Evolutionary conservation across 805 yeast species (phyloP).

Genomic region (Suhomyces tanzawaensis): DNA sequence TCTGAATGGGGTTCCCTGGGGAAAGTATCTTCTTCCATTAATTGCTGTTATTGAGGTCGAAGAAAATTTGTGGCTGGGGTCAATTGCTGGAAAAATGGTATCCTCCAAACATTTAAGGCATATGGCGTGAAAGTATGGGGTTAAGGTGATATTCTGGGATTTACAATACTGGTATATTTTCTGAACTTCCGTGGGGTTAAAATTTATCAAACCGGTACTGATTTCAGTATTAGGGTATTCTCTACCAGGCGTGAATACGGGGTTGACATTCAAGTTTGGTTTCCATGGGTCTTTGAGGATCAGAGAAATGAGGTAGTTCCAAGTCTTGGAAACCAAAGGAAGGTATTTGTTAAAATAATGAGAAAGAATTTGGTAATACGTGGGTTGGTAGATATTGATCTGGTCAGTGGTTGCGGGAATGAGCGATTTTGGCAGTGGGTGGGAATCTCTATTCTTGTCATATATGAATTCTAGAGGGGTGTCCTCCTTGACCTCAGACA

Average conservation of each 20-base stretch:
- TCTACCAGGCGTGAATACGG: not conserved
- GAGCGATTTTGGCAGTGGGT: not conserved
- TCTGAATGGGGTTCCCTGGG: not conserved
- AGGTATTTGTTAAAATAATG: not conserved
- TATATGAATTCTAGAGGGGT: not conserved
- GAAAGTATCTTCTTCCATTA: slow-evolving; percentile 9
- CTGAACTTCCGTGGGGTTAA: slow-evolving; percentile 3
- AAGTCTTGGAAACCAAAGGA: not conserved
- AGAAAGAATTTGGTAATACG: not conserved
- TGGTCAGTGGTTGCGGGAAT: slow-evolving; percentile 1
- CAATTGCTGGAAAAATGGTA: slow-evolving; percentile 1
- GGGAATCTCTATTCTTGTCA: slow-evolving; percentile 1
- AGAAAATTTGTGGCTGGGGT: slow-evolving; percentile 4
- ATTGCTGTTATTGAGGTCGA: slow-evolving; percentile 8
- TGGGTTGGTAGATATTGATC: not conserved
- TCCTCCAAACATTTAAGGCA: slow-evolving; percentile 10
- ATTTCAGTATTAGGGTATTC: not conserved
- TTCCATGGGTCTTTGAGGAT: not conserved
- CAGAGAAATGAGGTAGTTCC: not conserved
- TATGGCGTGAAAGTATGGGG: slow-evolving; percentile 11
- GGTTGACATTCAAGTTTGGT: slow-evolving; percentile 1
- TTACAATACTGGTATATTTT: slow-evolving; percentile 6
- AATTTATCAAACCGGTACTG: slow-evolving; percentile 3
- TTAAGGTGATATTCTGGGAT: slow-evolving; percentile 8
- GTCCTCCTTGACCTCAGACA: slow-evolving; percentile 5